Evolutionary conservation across 2,329 filamentous ascomycete species (phyloP).

Genomic region (Delphinella strobiligena): DNA sequence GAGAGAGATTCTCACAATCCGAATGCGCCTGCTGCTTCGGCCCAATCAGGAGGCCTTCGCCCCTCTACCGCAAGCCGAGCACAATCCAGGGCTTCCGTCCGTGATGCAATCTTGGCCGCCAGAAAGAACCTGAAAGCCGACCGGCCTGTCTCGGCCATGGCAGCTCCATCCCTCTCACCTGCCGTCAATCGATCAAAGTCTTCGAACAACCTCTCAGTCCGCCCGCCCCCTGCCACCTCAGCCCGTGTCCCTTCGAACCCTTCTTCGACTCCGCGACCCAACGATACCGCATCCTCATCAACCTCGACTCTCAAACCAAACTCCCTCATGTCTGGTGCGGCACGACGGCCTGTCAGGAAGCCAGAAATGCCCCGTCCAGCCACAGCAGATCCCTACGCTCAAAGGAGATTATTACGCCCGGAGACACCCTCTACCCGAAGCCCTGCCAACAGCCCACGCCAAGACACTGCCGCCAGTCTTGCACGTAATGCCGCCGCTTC

Average conservation of each 20-base stretch:
- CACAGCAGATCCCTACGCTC: constrained; percentile 43
- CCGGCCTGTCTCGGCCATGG: constrained; percentile 46
- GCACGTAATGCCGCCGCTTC: constrained; percentile 12
- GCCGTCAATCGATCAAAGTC: constrained; percentile 23
- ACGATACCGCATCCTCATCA: constrained; percentile 9
- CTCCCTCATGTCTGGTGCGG: constrained; percentile 46
- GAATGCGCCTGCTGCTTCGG: constrained; percentile 40
- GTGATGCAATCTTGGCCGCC: constrained; percentile 66
- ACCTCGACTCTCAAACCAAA: constrained; percentile 18
- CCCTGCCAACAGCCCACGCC: constrained; percentile 32
- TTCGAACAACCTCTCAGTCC: constrained; percentile 7
- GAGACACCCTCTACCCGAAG: constrained; percentile 34
- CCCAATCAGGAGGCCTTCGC: constrained; percentile 32
- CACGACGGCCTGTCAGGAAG: constrained; percentile 34
- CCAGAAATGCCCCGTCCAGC: constrained; percentile 37
- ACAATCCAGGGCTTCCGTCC: constrained; percentile 45
- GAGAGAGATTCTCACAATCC: constrained; percentile 78
- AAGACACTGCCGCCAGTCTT: constrained; percentile 16
- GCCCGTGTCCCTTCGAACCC: constrained; percentile 14
- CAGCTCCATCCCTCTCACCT: constrained; percentile 32
- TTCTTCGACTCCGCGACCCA: constrained; percentile 17
- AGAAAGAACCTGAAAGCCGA: constrained; percentile 54
- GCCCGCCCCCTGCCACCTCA: constrained; percentile 4
- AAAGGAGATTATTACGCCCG: constrained; percentile 24
- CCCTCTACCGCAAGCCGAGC: constrained; percentile 14